Percentiles rank a stretch among this genome's conserved stretches.
Evolutionary conservation across 1,284 basidiomycete species (phyloP).

Genomic region (Ceratobasidium sp.): DNA sequence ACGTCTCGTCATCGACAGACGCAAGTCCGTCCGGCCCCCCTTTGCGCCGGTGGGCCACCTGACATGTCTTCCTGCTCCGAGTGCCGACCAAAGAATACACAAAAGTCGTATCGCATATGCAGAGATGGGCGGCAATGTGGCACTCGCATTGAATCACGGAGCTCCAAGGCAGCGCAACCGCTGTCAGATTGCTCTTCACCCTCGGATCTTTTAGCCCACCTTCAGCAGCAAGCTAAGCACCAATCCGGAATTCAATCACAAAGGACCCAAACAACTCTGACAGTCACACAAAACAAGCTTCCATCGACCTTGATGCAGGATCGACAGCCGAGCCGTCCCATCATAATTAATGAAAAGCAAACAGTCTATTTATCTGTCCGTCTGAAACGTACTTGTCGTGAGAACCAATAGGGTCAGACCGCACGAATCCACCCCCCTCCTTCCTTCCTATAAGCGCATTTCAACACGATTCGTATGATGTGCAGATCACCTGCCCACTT

Average conservation of each 20-base stretch:
- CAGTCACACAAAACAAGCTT: neutral
- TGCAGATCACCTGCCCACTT: neutral
- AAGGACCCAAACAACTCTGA: neutral
- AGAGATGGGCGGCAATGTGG: no score
- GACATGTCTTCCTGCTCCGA: no score
- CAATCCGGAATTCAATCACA: neutral
- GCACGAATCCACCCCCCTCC: neutral
- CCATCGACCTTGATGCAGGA: neutral
- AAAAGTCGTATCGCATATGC: no score
- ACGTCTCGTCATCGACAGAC: no score
- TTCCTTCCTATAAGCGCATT: neutral
- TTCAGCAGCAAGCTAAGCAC: neutral
- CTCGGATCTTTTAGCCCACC: no score
- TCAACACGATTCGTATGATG: neutral
- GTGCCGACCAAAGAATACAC: no score
- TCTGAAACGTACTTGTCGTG: neutral
- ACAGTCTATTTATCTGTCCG: constrained; percentile 7
- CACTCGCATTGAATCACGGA: no score
- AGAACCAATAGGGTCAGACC: neutral
- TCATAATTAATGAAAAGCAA: constrained; percentile 6
- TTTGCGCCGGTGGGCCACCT: no score
- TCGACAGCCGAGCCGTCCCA: constrained; percentile 6
- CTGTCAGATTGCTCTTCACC: no score
- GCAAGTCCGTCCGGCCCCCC: no score
- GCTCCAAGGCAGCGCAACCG: no score